Conservation (phyloP, 495 filamentous ascomycete species). For the Penicillium riverlandense region DNA sequence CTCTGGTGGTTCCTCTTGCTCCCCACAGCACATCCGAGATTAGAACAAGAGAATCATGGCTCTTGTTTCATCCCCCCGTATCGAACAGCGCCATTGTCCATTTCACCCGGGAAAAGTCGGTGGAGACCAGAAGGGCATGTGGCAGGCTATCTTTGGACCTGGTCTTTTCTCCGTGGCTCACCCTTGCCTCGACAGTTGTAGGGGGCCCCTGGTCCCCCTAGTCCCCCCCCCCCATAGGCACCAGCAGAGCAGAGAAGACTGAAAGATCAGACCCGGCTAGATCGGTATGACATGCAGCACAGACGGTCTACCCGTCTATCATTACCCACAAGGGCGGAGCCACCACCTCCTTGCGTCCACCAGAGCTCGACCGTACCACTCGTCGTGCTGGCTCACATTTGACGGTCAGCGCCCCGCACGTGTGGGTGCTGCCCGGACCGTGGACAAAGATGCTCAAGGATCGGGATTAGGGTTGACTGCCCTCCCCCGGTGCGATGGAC, state of each 20-base stretch:
- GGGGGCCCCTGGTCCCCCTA: too few species aligned
- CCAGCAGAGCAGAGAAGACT: too few species aligned
- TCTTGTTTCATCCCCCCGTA: background rate
- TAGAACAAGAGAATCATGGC: too few species aligned
- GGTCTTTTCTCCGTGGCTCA: slow-evolving; percentile 9
- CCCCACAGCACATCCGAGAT: too few species aligned
- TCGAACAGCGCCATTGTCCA: slow-evolving; percentile 15
- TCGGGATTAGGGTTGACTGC: too few species aligned
- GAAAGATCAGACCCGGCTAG: slow-evolving; percentile 2
- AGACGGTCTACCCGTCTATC: slow-evolving; percentile 4
- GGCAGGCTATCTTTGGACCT: slow-evolving; percentile 13
- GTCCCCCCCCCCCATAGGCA: too few species aligned
- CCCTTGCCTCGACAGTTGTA: background rate
- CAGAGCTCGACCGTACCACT: background rate
- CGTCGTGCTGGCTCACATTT: background rate
- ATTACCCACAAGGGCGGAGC: slow-evolving; percentile 4
- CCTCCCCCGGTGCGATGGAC: too few species aligned
- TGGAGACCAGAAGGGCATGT: slow-evolving; percentile 16
- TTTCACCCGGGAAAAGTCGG: slow-evolving; percentile 16
- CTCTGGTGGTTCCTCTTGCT: too few species aligned
- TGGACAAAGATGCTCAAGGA: too few species aligned
- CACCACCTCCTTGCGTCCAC: slow-evolving; percentile 13
- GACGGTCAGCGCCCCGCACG: background rate
- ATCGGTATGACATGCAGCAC: slow-evolving; percentile 18
- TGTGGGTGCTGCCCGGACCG: background rate